Evolutionary conservation across 306 rosid genomes (phyloP), one percentile per base, ranked within the genome.

Genomic region (Lupinus albus): DNA sequence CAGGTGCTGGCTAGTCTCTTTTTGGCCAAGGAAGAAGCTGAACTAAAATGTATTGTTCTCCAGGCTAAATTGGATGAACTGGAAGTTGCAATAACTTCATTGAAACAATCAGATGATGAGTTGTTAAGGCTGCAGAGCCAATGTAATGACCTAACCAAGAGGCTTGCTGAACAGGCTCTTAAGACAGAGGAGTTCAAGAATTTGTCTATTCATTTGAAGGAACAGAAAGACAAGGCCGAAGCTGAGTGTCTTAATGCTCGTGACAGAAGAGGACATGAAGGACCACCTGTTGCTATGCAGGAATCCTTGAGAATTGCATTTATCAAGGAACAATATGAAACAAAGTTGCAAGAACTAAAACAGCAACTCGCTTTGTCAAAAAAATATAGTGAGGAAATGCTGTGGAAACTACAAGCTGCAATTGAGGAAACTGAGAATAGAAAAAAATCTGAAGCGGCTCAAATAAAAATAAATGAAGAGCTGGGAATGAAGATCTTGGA

Each of bases 251-350:
- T 69, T 59, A 87, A 81, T 74, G 77, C 79, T 41, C 86, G 83
- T 61, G 96, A 84, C 50, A 88, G 81, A 79, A 88, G 84, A 83
- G 96, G 86, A 70, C 80, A 83, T 33, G 99, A 86, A 82, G 92
- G 79, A 51, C 85, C 86, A 10, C 88, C 86, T 4, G 71, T 62
- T 66, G 86, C 85, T 33, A 71, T 86, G 85, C 97, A 86, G 64
- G 99, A 94, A 73, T 94, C 99, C 12, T 77, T 94, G 78, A 94
- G 99, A 81, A 94, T 94, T 58, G 97, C 89, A 60, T 94, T 94
- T 81, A 87, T 94, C 83, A 90, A 88, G 88, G 99, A 94, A 61
- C 99, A 94, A 64, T 88, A 88, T 64, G 99, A 94, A 83, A 82
- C 96, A 21, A 94, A 82, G 84, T 78, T 94, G 86, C 96, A 90